A percentile compares a stretch with the other conserved stretches of the same genome.
Evolutionary conservation across 2,329 filamentous ascomycete genomes (phyloP).

Genomic region (Aureobasidium pullulans): DNA sequence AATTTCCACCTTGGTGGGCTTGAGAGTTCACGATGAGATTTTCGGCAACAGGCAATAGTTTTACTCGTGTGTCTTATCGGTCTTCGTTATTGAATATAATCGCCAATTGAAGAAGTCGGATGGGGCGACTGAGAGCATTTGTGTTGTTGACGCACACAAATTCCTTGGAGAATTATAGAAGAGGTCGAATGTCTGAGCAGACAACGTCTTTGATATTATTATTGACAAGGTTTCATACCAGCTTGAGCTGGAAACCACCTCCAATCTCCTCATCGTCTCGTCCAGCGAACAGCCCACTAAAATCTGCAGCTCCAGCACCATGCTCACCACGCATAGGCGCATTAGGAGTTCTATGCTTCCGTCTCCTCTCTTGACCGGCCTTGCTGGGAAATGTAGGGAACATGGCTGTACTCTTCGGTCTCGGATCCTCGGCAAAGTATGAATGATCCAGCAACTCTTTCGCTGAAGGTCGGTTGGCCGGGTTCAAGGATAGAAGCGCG

Average conservation of each 20-base stretch:
- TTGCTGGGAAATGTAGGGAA: constrained; percentile 97
- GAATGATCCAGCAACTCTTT: constrained; percentile 66
- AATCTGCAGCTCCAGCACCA: constrained; percentile 43
- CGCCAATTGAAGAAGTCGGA: no score
- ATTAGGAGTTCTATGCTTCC: constrained; percentile 66
- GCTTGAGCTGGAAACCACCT: constrained; percentile 37
- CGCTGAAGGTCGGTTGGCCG: constrained; percentile 61
- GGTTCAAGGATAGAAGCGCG: constrained; percentile 66
- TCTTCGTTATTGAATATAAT: no score
- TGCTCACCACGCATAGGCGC: constrained; percentile 72
- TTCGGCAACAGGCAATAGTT: no score
- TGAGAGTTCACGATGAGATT: no score
- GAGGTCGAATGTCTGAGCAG: no score
- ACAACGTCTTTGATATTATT: neutral
- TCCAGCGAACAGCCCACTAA: constrained; percentile 43
- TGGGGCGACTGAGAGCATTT: no score
- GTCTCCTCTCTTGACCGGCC: constrained; percentile 78
- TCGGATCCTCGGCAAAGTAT: constrained; percentile 85
- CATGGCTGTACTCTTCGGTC: constrained; percentile 82
- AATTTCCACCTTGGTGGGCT: neutral
- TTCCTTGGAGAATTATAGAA: no score
- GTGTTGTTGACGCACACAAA: no score
- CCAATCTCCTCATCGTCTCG: constrained; percentile 41
- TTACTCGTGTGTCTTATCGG: no score
- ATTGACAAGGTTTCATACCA: constrained; percentile 19